Conservation (phyloP, 345 rosid species). For the Eucalyptus caleyi region DNA sequence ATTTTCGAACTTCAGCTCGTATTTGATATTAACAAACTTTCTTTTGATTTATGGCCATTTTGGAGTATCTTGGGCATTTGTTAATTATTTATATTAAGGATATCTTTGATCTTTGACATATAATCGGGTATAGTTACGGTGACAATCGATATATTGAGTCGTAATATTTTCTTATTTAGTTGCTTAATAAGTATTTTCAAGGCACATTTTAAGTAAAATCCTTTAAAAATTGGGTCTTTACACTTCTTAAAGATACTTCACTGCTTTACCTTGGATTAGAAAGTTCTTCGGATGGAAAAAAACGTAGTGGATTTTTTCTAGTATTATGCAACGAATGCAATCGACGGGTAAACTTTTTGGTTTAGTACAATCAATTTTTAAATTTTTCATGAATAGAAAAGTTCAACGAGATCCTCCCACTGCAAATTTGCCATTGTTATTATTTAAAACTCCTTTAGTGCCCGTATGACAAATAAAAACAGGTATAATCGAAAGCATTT, state of each 20-base stretch:
- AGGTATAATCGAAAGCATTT: no score
- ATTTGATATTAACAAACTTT: background rate
- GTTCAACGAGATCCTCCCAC: accelerated
- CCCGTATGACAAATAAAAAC: accelerated
- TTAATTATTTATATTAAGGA: no score
- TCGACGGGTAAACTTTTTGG: accelerated
- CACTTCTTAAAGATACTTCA: background rate
- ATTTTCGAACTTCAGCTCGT: background rate
- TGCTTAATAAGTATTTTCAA: no score
- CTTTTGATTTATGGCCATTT: no score
- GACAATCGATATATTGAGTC: no score
- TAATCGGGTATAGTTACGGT: no score
- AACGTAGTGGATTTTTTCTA: background rate
- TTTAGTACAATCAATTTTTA: no score
- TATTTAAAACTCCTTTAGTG: accelerated
- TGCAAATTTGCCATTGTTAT: accelerated
- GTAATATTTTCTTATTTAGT: no score
- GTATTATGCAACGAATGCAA: background rate
- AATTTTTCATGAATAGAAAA: background rate
- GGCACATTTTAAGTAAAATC: background rate
- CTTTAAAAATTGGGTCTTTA: background rate
- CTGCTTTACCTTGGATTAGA: accelerated
- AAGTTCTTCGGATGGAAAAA: no score
- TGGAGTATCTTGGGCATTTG: no score
- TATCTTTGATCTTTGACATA: no score